phyloP scores from a whole-genome alignment of 176 grass and related monocot genomes.

The Metroxylon sagu region DNA sequence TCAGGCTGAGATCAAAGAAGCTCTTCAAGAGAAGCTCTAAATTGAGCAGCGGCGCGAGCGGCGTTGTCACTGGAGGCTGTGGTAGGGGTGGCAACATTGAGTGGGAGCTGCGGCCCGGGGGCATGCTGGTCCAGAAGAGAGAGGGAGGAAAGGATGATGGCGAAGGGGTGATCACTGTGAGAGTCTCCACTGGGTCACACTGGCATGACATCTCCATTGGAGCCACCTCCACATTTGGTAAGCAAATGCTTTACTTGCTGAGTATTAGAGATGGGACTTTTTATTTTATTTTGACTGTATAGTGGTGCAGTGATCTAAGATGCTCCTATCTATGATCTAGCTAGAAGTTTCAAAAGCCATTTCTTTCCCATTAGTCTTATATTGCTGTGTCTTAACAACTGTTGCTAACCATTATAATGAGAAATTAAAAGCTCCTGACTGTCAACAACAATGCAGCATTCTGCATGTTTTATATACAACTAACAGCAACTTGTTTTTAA shows the following conservation, averaged over 20 bases:
- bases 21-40: conserved; percentile 92
- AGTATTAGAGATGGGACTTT: no score
- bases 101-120: conserved; percentile 88
- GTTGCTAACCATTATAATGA: no score
- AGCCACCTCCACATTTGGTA: conserved; percentile 81
- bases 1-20: conserved; percentile 86
- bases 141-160: conserved; percentile 27
- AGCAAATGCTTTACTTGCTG: conserved; percentile 1
- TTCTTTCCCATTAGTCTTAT: no score
- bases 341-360: no score
- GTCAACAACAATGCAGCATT: no score
- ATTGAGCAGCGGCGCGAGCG: conserved; percentile 10
- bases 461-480: no score
- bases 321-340: no score
- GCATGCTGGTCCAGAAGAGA: conserved; percentile 98
- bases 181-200: conserved; percentile 51
- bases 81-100: conserved; percentile 40
- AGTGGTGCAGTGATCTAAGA: no score
- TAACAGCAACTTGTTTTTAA: no score
- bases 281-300: no score
- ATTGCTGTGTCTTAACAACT: no score
- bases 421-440: no score
- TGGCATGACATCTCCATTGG: conserved; percentile 79
- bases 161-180: conserved; percentile 55
- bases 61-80: conserved; percentile 2